Evolutionary conservation across 352 stramenopile genomes (phyloP), one percentile per base, ranked within the genome.

Genomic region (Phytophthora pinifolia): DNA sequence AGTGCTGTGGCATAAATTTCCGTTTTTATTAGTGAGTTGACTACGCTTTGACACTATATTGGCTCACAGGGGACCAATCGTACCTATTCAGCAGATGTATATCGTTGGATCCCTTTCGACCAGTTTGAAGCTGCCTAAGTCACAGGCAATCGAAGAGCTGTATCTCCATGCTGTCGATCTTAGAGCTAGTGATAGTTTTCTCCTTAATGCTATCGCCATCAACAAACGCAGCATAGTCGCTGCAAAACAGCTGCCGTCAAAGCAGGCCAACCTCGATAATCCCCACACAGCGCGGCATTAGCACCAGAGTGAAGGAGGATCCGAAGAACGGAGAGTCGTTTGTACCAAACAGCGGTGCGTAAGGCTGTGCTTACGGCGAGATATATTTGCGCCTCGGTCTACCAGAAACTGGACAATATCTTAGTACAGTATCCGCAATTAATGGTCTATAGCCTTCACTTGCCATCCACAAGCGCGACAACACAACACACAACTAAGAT

Each of bases 281-380:
- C 53, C 42, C 53, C 43, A 39, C 43, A 46, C n/a, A 55, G 15
- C 9, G 14, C 18, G 3, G 54, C 34, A 48, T 61, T 45, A 9
- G 53, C 53, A 0, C 44, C 44, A 33, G 29, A 42, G 33, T 48
- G 29, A 8, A 61, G 20, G 4, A 61, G 36, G 17, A 54, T 55
- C 10, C 35, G 53, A 46, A 61, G 44, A 13, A 42, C 29, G 5
- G 36, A 34, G 12, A 61, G 22, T 9, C 18, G 43, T 12, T 32
- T 61, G 43, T 49, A 12, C 43, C 43, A 49, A 6, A 30, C 17
- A 20, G 43, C 43, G 9, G 43, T 49, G 30, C 49, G 32, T 17
- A 61, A 31, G 6, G 53, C 53, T n/a, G 53, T 61, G 2, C 44
- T 39, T 18, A 43, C 53, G n/a, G n/a, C n/a, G n/a, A n/a, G n/a